Conservation (phyloP, 306 rosid species). For the Cicer bijugum region DNA sequence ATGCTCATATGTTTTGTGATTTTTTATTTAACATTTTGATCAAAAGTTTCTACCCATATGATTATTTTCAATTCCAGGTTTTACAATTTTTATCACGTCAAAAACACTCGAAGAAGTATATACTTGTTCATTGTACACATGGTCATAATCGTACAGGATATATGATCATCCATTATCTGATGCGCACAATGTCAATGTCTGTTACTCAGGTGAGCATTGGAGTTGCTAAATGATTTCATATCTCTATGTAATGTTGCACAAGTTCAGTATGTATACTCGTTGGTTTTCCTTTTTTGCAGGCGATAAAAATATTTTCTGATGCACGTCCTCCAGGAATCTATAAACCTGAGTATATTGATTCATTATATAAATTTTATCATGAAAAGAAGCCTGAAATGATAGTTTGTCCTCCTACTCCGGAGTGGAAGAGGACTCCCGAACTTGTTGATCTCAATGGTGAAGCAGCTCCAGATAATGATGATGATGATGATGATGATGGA, state of each 20-base stretch:
- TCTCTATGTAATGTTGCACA: slow-evolving; percentile 25
- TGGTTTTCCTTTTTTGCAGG: slow-evolving; percentile 61
- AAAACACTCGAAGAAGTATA: slow-evolving; percentile 82
- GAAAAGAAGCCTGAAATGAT: slow-evolving; percentile 79
- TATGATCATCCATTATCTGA: slow-evolving; percentile 86
- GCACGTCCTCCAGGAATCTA: slow-evolving; percentile 99
- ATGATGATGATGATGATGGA: slow-evolving; percentile 62
- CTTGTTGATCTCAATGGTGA: slow-evolving; percentile 95
- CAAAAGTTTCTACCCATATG: slow-evolving; percentile 28
- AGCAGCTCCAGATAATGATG: slow-evolving; percentile 70
- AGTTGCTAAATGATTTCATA: slow-evolving; percentile 33
- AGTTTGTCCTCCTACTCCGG: slow-evolving; percentile 88
- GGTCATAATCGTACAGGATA: slow-evolving; percentile 99
- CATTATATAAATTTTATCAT: slow-evolving; percentile 80
- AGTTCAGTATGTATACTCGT: slow-evolving; percentile 31
- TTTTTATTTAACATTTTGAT: slow-evolving; percentile 10
- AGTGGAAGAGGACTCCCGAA: slow-evolving; percentile 90
- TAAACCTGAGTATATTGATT: slow-evolving; percentile 90
- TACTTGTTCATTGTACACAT: slow-evolving; percentile 97
- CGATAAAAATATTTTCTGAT: slow-evolving; percentile 74
- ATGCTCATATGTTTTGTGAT: slow-evolving; percentile 14
- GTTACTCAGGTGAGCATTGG: slow-evolving; percentile 71
- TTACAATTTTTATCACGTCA: slow-evolving; percentile 76
- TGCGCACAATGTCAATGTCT: slow-evolving; percentile 74
- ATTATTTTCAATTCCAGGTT: slow-evolving; percentile 61